Base-by-base conservation (phyloP, 2,329 filamentous ascomycete genomes). In the Xylariales sp. region DNA sequence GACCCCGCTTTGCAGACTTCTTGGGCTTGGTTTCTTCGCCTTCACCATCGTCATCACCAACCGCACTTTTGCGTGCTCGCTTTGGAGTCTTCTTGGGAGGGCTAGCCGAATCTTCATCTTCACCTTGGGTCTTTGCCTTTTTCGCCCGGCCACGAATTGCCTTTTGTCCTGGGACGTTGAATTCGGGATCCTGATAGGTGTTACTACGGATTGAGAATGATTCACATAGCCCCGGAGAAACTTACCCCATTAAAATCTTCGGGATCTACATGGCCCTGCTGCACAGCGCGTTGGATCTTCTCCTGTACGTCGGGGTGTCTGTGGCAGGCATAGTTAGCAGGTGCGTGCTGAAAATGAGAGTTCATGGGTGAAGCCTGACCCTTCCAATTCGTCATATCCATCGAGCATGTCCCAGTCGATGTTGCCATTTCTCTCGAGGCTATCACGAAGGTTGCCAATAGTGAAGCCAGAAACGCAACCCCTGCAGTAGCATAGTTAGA, bases 231-330 rank as follows among this genome's bases (percentile, higher is more conserved):
- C 17, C 29, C 19, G 38, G 21, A 17, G 50, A 17, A 21, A 69
- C 85, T 65, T 74, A 95, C 89, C 11, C 88, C 88, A 23, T 84
- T 91, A 80, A 88, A 96, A 51, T 96, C 91, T 36, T 87, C 83
- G 29, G 88, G 74, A 49, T 85, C 83, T 51, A 97, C 83, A 52
- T 93, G 86, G 17, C 88, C 88, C 56, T 90, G 75, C 41, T 75
- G 71, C 17, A 96, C 61, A 36, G 85, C 87, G 31, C 74, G 75
- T 35, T 75, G 70, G 47, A 96, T 69, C 69, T 93, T 95, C 30
- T 77, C 77, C 61, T 90, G 79, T 2, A 78, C 52, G 2, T 88
- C 83, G 0, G 71, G 65, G 25, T 81, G 65, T 4, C 62, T 63
- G 4, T 67, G 68, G 39, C 27, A 18, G 34, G 31, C 2, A 37